Evolutionary conservation across 2,329 filamentous ascomycete species (phyloP), one percentile per base, ranked within the genome.

Genomic region (Rhynchosporium graminicola): DNA sequence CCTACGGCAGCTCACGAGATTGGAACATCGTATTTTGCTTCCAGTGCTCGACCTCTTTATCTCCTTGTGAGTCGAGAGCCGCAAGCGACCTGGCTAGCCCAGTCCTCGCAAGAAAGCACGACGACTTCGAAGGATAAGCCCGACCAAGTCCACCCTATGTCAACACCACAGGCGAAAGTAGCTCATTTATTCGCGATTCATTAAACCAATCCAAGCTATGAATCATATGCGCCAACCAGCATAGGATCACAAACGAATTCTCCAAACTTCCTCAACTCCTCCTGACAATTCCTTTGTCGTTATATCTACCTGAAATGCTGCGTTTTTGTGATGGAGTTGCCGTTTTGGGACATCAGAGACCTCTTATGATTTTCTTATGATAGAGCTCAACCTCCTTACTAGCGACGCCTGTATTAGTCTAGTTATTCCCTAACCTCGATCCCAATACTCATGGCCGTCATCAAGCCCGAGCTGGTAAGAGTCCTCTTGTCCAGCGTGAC

Each of bases 381-480:
- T 20, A 20, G 20, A 20, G 20, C 20, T 20, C 20, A 20, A 20
- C 20, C 20, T 20, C 20, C 20, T 20, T 20, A 20, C 20, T 20
- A 20, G 20, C 20, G 20, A 20, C 20, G 20, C 1, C 20, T 20
- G 20, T 20, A 20, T 20, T 20, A 20, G 3, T 26, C 51, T 33
- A 54, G 40, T 28, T 1, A 6, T 42, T 13, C n/a, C 51, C 13
- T 60, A 46, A 38, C 38, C 31, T 31, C 57, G 55, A 36, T 42
- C 60, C 62, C 63, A 66, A 57, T 60, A 66, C 2, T 61, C 63
- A 28, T 57, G 60, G 28, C 59, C 58, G 47, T 65, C 60, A 56
- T 65, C 60, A 57, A 64, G 63, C n/a, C 57, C 61, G 52, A 67
- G 63, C 43, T 31, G 50, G 59, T 65, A 69, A 7, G 47, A n/a